Conservation (phyloP, 192 early-diverging fungal genomes). For the Diversispora epigaea region DNA sequence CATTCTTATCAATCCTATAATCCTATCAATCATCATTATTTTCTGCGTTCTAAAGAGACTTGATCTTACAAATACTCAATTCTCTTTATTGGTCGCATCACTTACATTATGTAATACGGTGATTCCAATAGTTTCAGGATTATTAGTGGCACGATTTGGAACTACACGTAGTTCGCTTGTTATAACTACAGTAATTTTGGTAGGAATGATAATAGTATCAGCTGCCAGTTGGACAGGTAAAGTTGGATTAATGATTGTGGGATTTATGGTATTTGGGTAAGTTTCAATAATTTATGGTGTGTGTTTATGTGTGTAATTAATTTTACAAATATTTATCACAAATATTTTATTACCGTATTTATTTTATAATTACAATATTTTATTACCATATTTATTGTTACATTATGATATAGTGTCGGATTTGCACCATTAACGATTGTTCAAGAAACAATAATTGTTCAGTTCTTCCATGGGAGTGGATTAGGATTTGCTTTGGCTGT, state of each 20-base stretch:
- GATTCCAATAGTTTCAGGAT: slow-evolving; percentile 44
- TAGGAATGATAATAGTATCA: slow-evolving; percentile 40
- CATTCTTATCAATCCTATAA: too few species aligned
- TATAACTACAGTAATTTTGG: slow-evolving; percentile 41
- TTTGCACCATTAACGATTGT: slow-evolving; percentile 73
- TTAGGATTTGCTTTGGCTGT: slow-evolving; percentile 68
- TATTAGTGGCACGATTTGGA: slow-evolving; percentile 45
- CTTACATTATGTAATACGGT: slow-evolving; percentile 47
- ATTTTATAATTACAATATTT: too few species aligned
- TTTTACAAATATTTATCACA: not conserved
- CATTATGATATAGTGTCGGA: slow-evolving; percentile 57
- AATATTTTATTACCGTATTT: too few species aligned
- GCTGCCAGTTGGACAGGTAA: slow-evolving; percentile 42
- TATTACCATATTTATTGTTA: not conserved
- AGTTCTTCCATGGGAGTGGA: slow-evolving; percentile 71
- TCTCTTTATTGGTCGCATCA: slow-evolving; percentile 45
- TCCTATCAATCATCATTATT: slow-evolving; percentile 40
- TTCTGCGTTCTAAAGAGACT: slow-evolving; percentile 35
- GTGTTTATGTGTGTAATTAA: not conserved
- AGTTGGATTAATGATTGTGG: slow-evolving; percentile 43
- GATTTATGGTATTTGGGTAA: slow-evolving; percentile 48
- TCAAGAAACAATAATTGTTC: slow-evolving; percentile 78
- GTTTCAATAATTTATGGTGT: not conserved
- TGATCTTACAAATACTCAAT: slow-evolving; percentile 46
- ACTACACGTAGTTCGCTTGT: slow-evolving; percentile 48